These are phyloP conservation scores for Syzygium aqueum DNA, from an alignment of 345 rosid genomes.

Conservation along the genomic window DNA sequence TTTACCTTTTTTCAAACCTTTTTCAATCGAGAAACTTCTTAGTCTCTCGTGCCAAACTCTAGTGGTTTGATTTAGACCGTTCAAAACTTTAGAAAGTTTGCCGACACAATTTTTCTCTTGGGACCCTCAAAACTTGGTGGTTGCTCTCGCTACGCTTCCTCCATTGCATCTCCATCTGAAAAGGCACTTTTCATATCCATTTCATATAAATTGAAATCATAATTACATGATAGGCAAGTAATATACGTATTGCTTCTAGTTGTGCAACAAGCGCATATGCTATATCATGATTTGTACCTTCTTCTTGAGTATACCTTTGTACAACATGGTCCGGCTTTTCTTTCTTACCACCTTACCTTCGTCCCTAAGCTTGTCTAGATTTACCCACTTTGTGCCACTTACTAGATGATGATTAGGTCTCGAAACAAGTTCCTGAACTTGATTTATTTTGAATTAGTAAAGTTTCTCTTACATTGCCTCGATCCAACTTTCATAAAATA, in stretches of 20 bases:
- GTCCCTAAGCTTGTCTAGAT: not conserved
- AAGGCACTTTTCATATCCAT: not conserved
- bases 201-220: not conserved
- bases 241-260: not conserved
- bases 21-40: not conserved
- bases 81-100: not conserved
- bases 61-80: not conserved
- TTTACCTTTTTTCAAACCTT: not conserved
- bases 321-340: not conserved
- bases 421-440: not conserved
- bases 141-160: not conserved
- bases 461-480: not conserved
- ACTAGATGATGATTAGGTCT: not conserved
- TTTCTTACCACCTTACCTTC: not conserved
- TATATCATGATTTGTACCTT: not conserved
- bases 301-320: not conserved
- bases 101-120: not conserved
- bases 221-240: not conserved
- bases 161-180: not conserved
- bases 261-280: not conserved
- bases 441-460: not conserved
- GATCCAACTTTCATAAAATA: not conserved
- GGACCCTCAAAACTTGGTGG: not conserved
- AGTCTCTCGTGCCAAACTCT: not conserved
- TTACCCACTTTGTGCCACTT: not conserved